Base-by-base conservation (phyloP, 1,139 yeast species). In the Blastobotrys arbuscula region DNA sequence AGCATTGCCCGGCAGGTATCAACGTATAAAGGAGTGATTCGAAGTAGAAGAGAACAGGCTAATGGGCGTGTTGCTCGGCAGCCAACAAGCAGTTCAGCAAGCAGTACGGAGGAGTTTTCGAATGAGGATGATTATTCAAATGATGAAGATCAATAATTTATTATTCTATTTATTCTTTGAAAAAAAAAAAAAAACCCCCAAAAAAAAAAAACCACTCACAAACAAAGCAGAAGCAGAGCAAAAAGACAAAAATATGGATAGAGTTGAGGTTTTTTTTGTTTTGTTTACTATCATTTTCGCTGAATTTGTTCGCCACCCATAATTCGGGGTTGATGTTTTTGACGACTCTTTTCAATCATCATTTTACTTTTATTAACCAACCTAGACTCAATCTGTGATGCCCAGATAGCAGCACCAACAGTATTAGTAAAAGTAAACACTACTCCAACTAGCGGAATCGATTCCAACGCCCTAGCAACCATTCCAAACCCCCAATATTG, bases 351-450 rank as follows among this genome's bases (percentile, higher is more conserved):
- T 24, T 43, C 47, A 6, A 37, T n/a, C n/a, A 43, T 8, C 35
- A 37, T 18, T 16, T 37, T 24, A 13, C 42, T 15, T 23, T 39
- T 19, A 10, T 30, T 36, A 12, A 37, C 39, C 36, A 44, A 24
- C 19, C 51, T 42, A 16, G 53, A 23, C 48, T 67, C 71, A 30
- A 64, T 50, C 12, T 59, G 55, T 3, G 57, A 62, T 0, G 74
- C 87, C 92, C 92, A 84, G 36, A 84, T 66, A 0, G 90, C 89
- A 3, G 86, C 87, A 2, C 88, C 92, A 2, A 79, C 70, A 5
- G 78, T 76, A 61, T 82, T 80, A 10, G 92, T 81, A 59, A 82
- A 83, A 56, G 77, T 70, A 59, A 84, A 82, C 41, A 81, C 68
- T 16, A 81, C 66, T 30, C 82, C 82, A 0, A 81, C 48, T 19